Evolutionary conservation across 139 green algal genomes (phyloP).

Genomic region (Volvox africanus): DNA sequence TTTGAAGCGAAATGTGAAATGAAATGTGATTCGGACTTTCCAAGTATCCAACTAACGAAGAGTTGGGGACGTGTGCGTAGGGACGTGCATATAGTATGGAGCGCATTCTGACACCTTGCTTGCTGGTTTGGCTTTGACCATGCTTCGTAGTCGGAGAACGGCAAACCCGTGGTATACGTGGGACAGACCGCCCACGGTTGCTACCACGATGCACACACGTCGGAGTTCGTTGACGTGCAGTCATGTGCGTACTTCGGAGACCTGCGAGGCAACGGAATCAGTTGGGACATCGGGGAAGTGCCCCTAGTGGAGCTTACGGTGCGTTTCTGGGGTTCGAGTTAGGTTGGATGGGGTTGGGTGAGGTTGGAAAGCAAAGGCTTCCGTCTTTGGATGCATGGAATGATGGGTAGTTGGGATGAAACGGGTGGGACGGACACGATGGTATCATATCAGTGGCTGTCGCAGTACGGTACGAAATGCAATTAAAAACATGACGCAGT

Average conservation of each 20-base stretch:
- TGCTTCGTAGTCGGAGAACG: not conserved
- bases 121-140: not conserved
- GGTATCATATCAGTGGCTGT: not conserved
- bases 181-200: not conserved
- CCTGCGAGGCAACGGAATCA: not conserved
- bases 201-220: not conserved
- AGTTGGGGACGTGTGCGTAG: too few species aligned
- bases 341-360: not conserved
- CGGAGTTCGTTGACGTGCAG: not conserved
- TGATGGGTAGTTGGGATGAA: not conserved
- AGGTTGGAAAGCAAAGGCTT: too few species aligned
- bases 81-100: too few species aligned
- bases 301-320: not conserved
- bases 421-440: not conserved
- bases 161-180: conserved; percentile 5
- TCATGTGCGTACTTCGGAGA: not conserved
- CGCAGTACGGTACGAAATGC: not conserved
- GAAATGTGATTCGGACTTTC: too few species aligned
- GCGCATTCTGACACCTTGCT: too few species aligned
- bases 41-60: too few species aligned
- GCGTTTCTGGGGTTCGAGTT: too few species aligned
- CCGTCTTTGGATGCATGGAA: too few species aligned
- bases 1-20: too few species aligned
- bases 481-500: not conserved
- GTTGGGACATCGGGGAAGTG: not conserved